Percentiles rank a stretch among this genome's conserved stretches.
Evolutionary conservation across 2,329 filamentous ascomycete genomes (phyloP).

Genomic region (Ophiosphaerella korrae): DNA sequence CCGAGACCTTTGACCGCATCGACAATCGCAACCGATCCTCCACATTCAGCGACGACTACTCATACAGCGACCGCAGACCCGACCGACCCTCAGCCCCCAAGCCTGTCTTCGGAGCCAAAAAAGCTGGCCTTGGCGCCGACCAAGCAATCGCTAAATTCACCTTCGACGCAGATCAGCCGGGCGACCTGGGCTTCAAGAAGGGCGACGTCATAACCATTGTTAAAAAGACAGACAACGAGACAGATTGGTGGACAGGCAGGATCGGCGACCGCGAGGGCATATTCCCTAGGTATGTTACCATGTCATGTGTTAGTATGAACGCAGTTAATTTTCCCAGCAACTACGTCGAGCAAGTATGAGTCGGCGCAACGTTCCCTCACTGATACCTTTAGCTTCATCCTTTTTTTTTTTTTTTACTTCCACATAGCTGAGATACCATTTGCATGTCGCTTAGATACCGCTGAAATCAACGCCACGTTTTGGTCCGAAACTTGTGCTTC

Average conservation of each 20-base stretch:
- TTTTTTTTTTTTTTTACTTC: too few species aligned
- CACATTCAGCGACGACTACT: slow-evolving; percentile 56
- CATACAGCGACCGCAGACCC: slow-evolving; percentile 67
- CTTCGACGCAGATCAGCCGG: slow-evolving; percentile 91
- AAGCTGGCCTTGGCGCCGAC: slow-evolving; percentile 60
- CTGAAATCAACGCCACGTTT: too few species aligned
- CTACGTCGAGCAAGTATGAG: slow-evolving; percentile 47
- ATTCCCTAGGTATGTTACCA: slow-evolving; percentile 73
- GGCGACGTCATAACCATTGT: slow-evolving; percentile 93
- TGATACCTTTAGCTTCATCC: too few species aligned
- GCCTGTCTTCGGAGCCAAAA: slow-evolving; percentile 71
- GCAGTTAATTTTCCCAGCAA: slow-evolving; percentile 35
- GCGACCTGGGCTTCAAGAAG: slow-evolving; percentile 95
- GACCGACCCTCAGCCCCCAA: slow-evolving; percentile 86
- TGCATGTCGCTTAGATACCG: too few species aligned
- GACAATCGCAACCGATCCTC: slow-evolving; percentile 46
- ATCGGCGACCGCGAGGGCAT: slow-evolving; percentile 86
- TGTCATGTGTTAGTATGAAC: neutral
- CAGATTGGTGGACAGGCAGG: slow-evolving; percentile 97
- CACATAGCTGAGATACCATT: too few species aligned
- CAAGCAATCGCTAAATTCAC: slow-evolving; percentile 91
- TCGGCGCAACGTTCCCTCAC: too few species aligned
- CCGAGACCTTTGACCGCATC: slow-evolving; percentile 57
- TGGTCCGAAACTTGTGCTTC: too few species aligned
- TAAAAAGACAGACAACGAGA: slow-evolving; percentile 91